Evolutionary conservation across 192 early-diverging fungal genomes (phyloP).

Genomic region (Diversispora epigaea): DNA sequence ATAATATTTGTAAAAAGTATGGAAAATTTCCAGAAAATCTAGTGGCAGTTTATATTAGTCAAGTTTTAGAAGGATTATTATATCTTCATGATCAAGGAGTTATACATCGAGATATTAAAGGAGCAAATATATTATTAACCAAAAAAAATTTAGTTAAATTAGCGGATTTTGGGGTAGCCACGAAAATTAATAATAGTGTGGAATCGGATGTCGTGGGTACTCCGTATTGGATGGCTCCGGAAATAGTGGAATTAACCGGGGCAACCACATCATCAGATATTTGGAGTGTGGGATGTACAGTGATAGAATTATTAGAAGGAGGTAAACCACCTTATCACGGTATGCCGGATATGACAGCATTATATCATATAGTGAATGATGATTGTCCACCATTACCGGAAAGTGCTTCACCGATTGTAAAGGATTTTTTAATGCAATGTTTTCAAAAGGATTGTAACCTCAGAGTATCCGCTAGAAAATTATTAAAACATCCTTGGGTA

Average conservation of each 20-base stretch:
- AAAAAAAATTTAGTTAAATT: conserved; percentile 72
- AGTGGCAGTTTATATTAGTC: conserved; percentile 72
- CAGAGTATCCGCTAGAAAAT: conserved; percentile 62
- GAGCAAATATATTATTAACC: conserved; percentile 69
- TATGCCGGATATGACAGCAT: conserved; percentile 67
- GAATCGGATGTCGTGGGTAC: conserved; percentile 57
- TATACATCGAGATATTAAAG: conserved; percentile 93
- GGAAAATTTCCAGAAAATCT: conserved; percentile 71
- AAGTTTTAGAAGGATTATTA: conserved; percentile 82
- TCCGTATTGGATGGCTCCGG: conserved; percentile 80
- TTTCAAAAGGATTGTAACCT: conserved; percentile 75
- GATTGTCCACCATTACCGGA: conserved; percentile 72
- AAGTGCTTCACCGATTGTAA: conserved; percentile 58
- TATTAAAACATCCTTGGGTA: conserved; percentile 73
- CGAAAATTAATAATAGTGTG: conserved; percentile 45
- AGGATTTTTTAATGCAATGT: conserved; percentile 76
- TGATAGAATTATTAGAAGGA: conserved; percentile 68
- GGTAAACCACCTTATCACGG: conserved; percentile 71
- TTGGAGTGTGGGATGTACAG: conserved; percentile 71
- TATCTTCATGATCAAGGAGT: conserved; percentile 86
- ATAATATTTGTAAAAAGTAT: conserved; percentile 69
- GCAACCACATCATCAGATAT: conserved; percentile 71
- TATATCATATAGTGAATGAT: conserved; percentile 72
- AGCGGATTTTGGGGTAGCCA: conserved; percentile 78
- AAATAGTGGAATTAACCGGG: conserved; percentile 66